Percentiles rank a stretch among this genome's conserved stretches.
Conservation (phyloP, 768 basidiomycete genomes). For the Lactarius tabidus region DNA sequence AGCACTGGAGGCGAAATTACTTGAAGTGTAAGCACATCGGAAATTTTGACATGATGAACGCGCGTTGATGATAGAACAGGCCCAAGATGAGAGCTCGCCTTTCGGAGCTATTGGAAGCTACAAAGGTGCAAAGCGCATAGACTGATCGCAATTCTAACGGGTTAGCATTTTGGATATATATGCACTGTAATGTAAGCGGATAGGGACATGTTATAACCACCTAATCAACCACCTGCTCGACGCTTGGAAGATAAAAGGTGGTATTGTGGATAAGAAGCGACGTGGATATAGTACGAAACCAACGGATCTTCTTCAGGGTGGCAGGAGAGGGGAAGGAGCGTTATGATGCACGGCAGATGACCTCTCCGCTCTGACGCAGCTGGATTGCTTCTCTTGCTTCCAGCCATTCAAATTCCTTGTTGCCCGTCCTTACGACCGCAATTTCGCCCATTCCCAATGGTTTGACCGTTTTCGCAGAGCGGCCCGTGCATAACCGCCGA, state of each 20-base stretch:
- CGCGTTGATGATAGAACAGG: constrained; percentile 35
- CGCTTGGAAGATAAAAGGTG: not conserved
- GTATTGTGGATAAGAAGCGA: not conserved
- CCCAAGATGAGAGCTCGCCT: constrained; percentile 80
- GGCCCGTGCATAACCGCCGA: constrained; percentile 71
- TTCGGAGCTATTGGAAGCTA: constrained; percentile 51
- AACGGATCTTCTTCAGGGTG: not conserved
- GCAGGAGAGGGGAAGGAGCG: not conserved
- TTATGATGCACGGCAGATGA: constrained; percentile 67
- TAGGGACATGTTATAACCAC: not conserved
- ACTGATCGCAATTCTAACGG: not conserved
- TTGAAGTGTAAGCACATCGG: constrained; percentile 67
- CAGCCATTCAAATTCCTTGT: constrained; percentile 74
- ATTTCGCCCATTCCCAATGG: constrained; percentile 93
- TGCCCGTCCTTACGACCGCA: constrained; percentile 72
- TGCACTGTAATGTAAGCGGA: not conserved
- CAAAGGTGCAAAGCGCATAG: constrained; percentile 23
- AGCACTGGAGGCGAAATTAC: constrained; percentile 73
- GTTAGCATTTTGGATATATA: not conserved
- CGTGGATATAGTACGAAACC: not conserved
- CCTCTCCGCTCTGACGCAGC: constrained; percentile 75
- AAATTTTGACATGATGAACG: not conserved
- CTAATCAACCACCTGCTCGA: not conserved
- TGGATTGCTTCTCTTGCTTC: constrained; percentile 91
- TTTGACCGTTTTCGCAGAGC: constrained; percentile 72